Base-by-base conservation (phyloP, 495 filamentous ascomycete species). In the Hyaloscypha hepaticicola region DNA sequence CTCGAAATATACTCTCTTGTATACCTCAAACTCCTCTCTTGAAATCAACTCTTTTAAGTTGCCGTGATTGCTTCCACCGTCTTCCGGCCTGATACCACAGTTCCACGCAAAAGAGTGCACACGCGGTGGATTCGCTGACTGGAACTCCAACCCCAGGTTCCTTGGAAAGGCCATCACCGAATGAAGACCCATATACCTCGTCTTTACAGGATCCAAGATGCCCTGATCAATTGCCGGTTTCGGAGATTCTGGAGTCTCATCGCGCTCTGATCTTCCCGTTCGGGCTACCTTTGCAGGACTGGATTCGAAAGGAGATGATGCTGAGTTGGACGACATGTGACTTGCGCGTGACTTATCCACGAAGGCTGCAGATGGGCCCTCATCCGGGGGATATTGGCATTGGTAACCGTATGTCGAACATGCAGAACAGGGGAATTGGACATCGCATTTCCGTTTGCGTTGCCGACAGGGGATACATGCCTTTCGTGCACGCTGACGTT, bases 61-160 rank as follows among this genome's bases (percentile, higher is more conserved):
- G 12, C 67, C 60, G 52, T 68, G 66, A 1, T 57, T 52, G 11
- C 63, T 28, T 4, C 59, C 61, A 21, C 72, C 66, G 16, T 71
- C 69, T 19, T 72, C 64, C 12, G 69, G 52, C 27, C 82, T 74
- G n/a, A 75, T 70, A 7, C 81, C 82, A 26, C 78, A 71, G 69
- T 84, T 82, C 83, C 81, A 85, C 0, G 74, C 81, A 67, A 84
- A 85, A 6, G 81, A 74, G 34, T 79, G 79, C 50, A 82, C 60
- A 25, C 78, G 73, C 0, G 82, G 82, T 8, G 80, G 80, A 63
- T 78, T 79, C 1, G 76, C 72, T 0, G 80, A 77, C 45, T 83
- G 80, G 25, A 84, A 72, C 33, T 79, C 78, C 55, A 84, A 73
- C 1, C 78, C 81, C 38, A 85, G 66, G 53, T 76, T 78, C 27